phyloP scores from a whole-genome alignment of 2,329 filamentous ascomycete genomes.

The Xylariomycetidae sp. region DNA sequence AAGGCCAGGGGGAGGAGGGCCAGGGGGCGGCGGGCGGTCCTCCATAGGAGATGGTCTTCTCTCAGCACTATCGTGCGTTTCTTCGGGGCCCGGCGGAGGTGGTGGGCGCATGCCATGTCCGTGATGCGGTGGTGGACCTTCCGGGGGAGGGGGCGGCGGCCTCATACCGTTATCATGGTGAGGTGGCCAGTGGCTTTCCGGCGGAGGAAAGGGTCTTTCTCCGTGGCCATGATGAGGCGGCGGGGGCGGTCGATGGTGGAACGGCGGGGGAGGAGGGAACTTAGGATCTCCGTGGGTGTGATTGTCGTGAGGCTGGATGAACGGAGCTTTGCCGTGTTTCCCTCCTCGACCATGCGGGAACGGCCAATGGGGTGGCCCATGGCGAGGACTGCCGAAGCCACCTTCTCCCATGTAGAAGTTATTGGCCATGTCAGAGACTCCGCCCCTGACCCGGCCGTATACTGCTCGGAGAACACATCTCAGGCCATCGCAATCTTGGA shows the following conservation, averaged over 20 bases:
- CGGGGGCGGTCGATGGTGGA: constrained; percentile 24
- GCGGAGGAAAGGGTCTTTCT: constrained; percentile 6
- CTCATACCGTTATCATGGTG: constrained; percentile 1
- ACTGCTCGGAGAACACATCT: constrained; percentile 38
- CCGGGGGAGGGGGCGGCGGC: neutral
- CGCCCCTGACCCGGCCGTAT: constrained; percentile 31
- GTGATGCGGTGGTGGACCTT: constrained; percentile 17
- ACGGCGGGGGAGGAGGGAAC: constrained; percentile 17
- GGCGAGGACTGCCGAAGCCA: constrained; percentile 9
- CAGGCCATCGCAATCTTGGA: constrained; percentile 33
- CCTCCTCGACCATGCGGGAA: constrained; percentile 15
- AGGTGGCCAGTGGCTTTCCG: constrained; percentile 1
- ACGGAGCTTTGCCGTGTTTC: constrained; percentile 11
- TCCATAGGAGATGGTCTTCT: constrained; percentile 3
- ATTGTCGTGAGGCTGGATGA: constrained; percentile 16
- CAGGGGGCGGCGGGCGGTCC: constrained; percentile 4
- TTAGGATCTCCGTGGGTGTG: constrained; percentile 23
- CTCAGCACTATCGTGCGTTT: constrained; percentile 2
- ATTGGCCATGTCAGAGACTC: too few species aligned
- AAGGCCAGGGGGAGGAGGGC: neutral
- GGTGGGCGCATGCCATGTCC: constrained; percentile 11
- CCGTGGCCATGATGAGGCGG: constrained; percentile 14
- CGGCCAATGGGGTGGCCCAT: constrained; percentile 15
- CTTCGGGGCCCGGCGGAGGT: constrained; percentile 4
- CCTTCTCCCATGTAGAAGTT: too few species aligned